These are phyloP conservation scores for Vigna mungo DNA, from an alignment of 306 rosid species.

Conservation along the genomic window DNA sequence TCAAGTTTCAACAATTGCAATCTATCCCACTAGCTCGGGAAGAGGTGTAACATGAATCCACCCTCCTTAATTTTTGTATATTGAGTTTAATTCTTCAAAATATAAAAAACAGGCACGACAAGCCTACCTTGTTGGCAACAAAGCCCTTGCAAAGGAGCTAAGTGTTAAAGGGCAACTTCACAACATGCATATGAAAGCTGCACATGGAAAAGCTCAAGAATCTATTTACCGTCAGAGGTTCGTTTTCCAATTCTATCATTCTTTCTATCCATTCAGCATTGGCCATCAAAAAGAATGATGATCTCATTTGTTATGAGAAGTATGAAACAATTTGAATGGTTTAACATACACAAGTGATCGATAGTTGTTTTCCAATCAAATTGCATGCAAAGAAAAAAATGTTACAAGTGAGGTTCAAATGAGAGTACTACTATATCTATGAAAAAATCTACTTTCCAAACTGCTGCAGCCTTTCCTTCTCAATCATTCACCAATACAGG, in stretches of 20 bases:
- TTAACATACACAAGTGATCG: background rate
- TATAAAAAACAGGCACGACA: conserved; percentile 81
- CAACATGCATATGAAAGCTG: conserved; percentile 93
- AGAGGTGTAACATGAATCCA: conserved; percentile 8
- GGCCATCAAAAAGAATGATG: background rate
- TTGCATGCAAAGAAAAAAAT: background rate
- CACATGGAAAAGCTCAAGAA: conserved; percentile 96
- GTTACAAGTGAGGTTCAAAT: conserved; percentile 10
- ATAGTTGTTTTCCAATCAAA: conserved; percentile 6
- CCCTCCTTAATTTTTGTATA: conserved; percentile 31
- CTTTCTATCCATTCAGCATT: conserved; percentile 1
- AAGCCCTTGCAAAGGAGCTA: conserved; percentile 92
- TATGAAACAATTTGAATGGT: conserved; percentile 1
- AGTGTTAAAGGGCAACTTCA: conserved; percentile 90
- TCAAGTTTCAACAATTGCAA: conserved; percentile 18
- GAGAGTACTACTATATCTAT: background rate
- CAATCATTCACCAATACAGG: background rate
- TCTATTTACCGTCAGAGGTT: conserved; percentile 96
- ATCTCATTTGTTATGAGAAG: conserved; percentile 6
- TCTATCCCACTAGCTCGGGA: conserved; percentile 1
- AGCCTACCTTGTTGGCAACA: conserved; percentile 90
- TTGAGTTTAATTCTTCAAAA: conserved; percentile 39
- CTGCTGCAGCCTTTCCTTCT: conserved; percentile 6
- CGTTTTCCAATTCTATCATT: conserved; percentile 48
- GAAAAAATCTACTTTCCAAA: conserved; percentile 5